These are phyloP conservation scores for Aureobasidium sp. DNA, from an alignment of 2,329 filamentous ascomycete genomes.

Conservation along the genomic window DNA sequence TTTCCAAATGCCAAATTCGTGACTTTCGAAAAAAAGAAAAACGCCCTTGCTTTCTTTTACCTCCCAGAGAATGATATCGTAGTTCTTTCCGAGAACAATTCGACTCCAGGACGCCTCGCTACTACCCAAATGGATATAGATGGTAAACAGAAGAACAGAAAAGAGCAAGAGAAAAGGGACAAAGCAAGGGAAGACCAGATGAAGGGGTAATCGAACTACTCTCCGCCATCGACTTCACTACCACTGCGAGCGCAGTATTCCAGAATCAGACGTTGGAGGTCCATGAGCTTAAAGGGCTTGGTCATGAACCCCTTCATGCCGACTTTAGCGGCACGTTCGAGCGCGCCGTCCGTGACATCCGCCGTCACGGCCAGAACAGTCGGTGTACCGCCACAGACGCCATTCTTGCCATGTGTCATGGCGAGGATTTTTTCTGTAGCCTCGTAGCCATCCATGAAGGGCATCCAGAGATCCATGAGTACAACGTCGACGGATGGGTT, in stretches of 20 bases:
- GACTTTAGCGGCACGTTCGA: slow-evolving; percentile 52
- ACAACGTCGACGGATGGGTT: slow-evolving; percentile 50
- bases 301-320: slow-evolving; percentile 64
- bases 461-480: slow-evolving; percentile 74
- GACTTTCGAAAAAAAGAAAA: no score
- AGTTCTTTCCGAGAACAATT: no score
- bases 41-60: no score
- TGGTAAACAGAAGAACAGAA: background rate
- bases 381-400: slow-evolving; percentile 24
- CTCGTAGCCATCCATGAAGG: slow-evolving; percentile 64
- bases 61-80: no score
- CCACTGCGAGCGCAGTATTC: slow-evolving; percentile 36
- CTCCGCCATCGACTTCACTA: slow-evolving; percentile 8
- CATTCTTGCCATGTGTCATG: slow-evolving; percentile 32
- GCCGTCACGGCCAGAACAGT: slow-evolving; percentile 58
- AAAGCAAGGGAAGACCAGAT: background rate
- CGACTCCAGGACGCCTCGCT: slow-evolving; percentile 11
- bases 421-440: slow-evolving; percentile 57
- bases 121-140: background rate
- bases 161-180: background rate
- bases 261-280: slow-evolving; percentile 54
- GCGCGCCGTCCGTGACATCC: slow-evolving; percentile 58
- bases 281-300: slow-evolving; percentile 58
- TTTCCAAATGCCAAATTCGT: no score
- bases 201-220: background rate